phyloP scores from a whole-genome alignment of 441 rosid species.

The Adansonia madagascariensis region DNA sequence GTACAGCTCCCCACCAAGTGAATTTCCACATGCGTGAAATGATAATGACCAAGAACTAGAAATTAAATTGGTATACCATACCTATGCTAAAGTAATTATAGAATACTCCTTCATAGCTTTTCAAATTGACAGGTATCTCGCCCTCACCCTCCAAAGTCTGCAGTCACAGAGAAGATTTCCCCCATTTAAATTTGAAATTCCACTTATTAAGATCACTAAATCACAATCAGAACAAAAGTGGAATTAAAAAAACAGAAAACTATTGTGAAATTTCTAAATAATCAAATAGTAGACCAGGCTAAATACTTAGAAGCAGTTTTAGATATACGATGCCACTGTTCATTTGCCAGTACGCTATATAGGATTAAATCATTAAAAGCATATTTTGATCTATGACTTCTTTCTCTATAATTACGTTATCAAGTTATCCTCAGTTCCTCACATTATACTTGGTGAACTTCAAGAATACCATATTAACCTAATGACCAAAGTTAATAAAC shows the following conservation, averaged over 20 bases:
- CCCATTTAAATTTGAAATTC: conserved; percentile 24
- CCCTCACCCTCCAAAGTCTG: conserved; percentile 71
- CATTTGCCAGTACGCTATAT: conserved; percentile 2
- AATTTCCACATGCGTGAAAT: neutral
- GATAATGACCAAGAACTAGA: neutral
- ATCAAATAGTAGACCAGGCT: conserved; percentile 12
- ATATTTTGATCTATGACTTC: neutral
- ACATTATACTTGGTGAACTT: neutral
- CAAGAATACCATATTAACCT: neutral
- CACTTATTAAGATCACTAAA: conserved; percentile 12
- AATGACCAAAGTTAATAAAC: neutral
- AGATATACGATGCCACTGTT: neutral
- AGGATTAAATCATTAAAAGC: neutral
- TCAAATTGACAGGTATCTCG: conserved; percentile 53
- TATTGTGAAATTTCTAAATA: neutral
- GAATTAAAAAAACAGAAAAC: neutral
- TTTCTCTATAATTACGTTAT: neutral
- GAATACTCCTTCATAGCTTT: conserved; percentile 79
- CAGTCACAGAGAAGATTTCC: conserved; percentile 22
- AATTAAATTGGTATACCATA: conserved; percentile 37
- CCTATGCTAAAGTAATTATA: conserved; percentile 92
- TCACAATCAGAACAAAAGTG: neutral
- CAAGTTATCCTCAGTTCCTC: neutral
- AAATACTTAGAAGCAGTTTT: neutral
- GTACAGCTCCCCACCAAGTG: neutral